A percentile compares a stretch with the other conserved stretches of the same genome.
phyloP scores from a whole-genome alignment of 805 yeast species.

The Monosporozyma siamensis region DNA sequence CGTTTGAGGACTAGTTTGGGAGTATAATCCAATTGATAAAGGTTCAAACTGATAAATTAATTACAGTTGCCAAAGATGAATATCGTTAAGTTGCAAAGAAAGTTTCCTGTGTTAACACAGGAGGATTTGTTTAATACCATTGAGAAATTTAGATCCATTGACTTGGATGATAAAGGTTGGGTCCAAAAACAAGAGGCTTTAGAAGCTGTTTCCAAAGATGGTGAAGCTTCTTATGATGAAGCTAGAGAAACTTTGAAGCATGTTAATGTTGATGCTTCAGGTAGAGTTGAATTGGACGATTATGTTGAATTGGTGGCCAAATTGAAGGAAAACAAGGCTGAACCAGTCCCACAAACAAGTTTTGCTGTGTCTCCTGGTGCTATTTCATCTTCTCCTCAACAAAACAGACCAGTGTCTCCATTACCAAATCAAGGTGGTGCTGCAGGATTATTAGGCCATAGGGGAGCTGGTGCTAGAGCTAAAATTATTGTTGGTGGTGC shows the following conservation, averaged over 20 bases:
- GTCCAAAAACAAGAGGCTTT: constrained; percentile 86
- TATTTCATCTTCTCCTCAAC: constrained; percentile 4
- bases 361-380: constrained; percentile 17
- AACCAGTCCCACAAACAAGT: constrained; percentile 27
- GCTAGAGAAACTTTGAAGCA: constrained; percentile 88
- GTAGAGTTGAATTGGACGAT: constrained; percentile 93
- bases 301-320: constrained; percentile 79
- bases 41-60: background rate
- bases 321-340: constrained; percentile 41
- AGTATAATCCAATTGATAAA: too few species aligned
- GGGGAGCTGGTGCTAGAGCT: constrained; percentile 51
- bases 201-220: constrained; percentile 69
- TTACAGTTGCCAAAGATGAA: constrained; percentile 36
- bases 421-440: constrained; percentile 20
- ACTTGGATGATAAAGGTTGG: constrained; percentile 87
- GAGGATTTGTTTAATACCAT: constrained; percentile 78
- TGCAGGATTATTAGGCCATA: constrained; percentile 35
- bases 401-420: background rate
- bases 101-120: constrained; percentile 77
- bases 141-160: constrained; percentile 80
- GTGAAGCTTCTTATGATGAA: constrained; percentile 79
- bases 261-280: constrained; percentile 91
- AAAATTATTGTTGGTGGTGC: constrained; percentile 78
- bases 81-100: constrained; percentile 60
- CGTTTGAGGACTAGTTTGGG: too few species aligned